Evolutionary conservation across 2,329 filamentous ascomycete species (phyloP).

Genomic region (Biscogniauxia marginata): DNA sequence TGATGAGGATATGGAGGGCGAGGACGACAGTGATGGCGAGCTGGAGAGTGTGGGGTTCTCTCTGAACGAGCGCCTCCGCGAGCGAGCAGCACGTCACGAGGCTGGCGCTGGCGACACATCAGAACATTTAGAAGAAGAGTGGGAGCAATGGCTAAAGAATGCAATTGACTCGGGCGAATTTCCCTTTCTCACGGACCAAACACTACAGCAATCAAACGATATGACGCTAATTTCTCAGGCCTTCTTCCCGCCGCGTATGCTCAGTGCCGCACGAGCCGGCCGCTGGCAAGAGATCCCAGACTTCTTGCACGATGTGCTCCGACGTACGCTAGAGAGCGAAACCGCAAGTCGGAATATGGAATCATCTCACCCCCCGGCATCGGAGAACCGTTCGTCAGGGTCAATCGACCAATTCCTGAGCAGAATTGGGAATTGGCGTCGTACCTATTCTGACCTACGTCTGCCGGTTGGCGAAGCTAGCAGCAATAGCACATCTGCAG

Average conservation of each 20-base stretch:
- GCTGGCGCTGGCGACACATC: constrained; percentile 59
- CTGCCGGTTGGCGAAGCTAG: constrained; percentile 38
- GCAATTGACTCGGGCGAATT: constrained; percentile 63
- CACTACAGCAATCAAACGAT: constrained; percentile 35
- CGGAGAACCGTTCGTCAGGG: constrained; percentile 7
- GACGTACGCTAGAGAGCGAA: constrained; percentile 45
- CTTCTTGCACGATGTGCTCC: constrained; percentile 52
- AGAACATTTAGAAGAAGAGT: constrained; percentile 65
- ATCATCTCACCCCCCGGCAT: constrained; percentile 12
- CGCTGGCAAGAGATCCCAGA: constrained; percentile 59
- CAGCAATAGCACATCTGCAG: constrained; percentile 18
- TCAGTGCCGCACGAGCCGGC: constrained; percentile 54
- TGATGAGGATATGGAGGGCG: constrained; percentile 46
- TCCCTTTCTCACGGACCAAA: constrained; percentile 45
- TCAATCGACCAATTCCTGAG: constrained; percentile 14
- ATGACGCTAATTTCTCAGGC: constrained; percentile 34
- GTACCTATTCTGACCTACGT: constrained; percentile 36
- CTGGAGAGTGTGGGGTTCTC: constrained; percentile 59
- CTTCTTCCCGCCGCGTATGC: constrained; percentile 50
- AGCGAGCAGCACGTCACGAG: constrained; percentile 61
- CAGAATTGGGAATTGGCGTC: constrained; percentile 19
- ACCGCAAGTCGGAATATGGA: constrained; percentile 8
- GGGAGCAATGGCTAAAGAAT: constrained; percentile 74
- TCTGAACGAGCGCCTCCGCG: constrained; percentile 63
- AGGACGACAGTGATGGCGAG: constrained; percentile 55